A percentile compares a stretch with the other conserved stretches of the same genome.
These are phyloP conservation scores for Neurospora sp. DNA, from an alignment of 2,329 filamentous ascomycete genomes.

Conservation along the genomic window DNA sequence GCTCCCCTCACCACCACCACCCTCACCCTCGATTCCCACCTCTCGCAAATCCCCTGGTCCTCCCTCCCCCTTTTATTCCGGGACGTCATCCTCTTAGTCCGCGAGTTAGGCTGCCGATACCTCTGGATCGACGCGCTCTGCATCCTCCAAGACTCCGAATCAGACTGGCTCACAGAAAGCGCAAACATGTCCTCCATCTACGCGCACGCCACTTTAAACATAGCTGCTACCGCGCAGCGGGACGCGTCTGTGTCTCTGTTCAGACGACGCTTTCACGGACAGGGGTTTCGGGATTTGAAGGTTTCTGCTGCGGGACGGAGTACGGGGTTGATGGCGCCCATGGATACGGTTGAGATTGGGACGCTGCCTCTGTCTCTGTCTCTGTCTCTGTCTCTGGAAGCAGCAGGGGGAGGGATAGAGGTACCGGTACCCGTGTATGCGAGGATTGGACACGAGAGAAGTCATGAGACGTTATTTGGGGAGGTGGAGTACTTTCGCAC, in stretches of 20 bases:
- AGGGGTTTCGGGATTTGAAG: conserved; percentile 1
- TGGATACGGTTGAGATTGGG: conserved; percentile 1
- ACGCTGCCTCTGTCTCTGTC: neutral
- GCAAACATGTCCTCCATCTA: conserved; percentile 5
- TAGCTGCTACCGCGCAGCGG: conserved; percentile 1
- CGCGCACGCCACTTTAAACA: neutral
- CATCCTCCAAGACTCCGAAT: conserved; percentile 2
- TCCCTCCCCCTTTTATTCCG: conserved; percentile 2
- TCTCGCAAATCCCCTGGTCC: conserved; percentile 3
- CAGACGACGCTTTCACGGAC: neutral
- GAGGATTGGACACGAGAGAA: conserved; percentile 3
- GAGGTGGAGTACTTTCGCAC: conserved; percentile 5
- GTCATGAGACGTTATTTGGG: conserved; percentile 6
- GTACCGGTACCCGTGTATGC: neutral
- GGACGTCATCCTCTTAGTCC: conserved; percentile 1
- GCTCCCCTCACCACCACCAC: conserved; percentile 4
- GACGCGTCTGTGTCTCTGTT: neutral
- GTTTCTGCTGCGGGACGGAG: neutral
- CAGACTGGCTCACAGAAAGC: conserved; percentile 2
- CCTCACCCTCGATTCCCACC: neutral
- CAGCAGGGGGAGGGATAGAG: neutral
- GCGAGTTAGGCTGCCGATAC: neutral
- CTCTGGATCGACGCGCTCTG: conserved; percentile 3
- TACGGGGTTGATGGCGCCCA: neutral
- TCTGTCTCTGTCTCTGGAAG: neutral